phyloP scores from a whole-genome alignment of 345 rosid genomes.

The Brassica carinata region DNA sequence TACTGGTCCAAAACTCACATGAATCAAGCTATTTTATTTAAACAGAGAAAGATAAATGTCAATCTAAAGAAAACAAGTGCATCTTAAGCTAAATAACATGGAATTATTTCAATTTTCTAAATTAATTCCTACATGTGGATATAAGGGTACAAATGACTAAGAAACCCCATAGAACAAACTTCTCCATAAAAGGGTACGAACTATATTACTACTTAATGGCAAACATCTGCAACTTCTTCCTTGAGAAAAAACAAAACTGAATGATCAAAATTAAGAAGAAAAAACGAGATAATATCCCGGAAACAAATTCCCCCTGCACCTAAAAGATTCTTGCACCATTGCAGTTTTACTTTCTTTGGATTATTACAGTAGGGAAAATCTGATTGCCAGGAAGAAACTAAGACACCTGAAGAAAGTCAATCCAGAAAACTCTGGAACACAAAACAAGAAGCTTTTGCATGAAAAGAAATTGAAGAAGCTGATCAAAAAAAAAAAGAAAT shows the following conservation, averaged over 20 bases:
- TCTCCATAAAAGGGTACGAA: conserved; percentile 5
- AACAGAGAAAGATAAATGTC: conserved; percentile 8
- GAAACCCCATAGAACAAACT: conserved; percentile 4
- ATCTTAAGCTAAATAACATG: conserved; percentile 10
- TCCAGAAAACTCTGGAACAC: conserved; percentile 14
- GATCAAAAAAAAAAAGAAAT: not conserved
- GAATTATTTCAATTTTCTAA: conserved; percentile 1
- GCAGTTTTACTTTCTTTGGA: conserved; percentile 6
- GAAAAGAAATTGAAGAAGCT: not conserved
- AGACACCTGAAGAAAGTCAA: conserved; percentile 3
- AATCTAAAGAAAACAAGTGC: conserved; percentile 15
- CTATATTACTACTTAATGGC: not conserved
- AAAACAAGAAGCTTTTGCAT: conserved; percentile 9
- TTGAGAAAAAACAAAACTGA: conserved; percentile 5
- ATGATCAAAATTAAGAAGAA: conserved; percentile 11
- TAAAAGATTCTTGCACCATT: not conserved
- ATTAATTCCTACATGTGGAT: not conserved
- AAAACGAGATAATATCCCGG: conserved; percentile 2
- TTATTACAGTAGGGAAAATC: conserved; percentile 3
- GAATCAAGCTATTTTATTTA: not conserved
- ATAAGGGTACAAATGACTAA: conserved; percentile 7
- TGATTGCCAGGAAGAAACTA: conserved; percentile 11
- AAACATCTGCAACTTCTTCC: conserved; percentile 18
- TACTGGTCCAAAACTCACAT: conserved; percentile 11
- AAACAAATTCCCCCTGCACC: conserved; percentile 23